phyloP scores from a whole-genome alignment of 2,329 filamentous ascomycete genomes.

The Cladophialophora psammophila region DNA sequence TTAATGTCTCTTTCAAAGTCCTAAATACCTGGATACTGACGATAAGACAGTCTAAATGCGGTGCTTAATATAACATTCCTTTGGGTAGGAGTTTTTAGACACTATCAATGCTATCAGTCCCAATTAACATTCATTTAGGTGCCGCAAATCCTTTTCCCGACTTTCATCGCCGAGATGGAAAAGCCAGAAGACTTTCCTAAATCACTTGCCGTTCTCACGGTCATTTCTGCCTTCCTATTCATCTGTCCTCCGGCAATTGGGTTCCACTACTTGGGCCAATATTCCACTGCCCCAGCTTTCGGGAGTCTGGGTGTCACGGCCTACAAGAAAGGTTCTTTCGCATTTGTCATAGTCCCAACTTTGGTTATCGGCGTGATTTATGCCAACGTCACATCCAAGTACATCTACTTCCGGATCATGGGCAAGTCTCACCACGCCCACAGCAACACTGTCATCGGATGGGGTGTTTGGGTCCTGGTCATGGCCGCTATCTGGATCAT shows the following conservation, averaged over 20 bases:
- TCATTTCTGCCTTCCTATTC: constrained; percentile 57
- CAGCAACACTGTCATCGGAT: constrained; percentile 57
- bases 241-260: constrained; percentile 59
- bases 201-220: constrained; percentile 55
- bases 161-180: constrained; percentile 61
- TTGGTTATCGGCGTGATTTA: constrained; percentile 60
- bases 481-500: constrained; percentile 31
- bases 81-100: constrained; percentile 43
- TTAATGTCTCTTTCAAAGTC: background rate
- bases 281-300: constrained; percentile 59
- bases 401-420: constrained; percentile 55
- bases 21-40: background rate
- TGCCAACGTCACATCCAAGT: constrained; percentile 58
- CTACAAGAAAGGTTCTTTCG: constrained; percentile 60
- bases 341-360: constrained; percentile 60
- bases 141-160: constrained; percentile 60
- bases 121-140: constrained; percentile 58
- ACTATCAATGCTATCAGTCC: too few species aligned
- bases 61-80: constrained; percentile 60
- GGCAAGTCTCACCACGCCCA: constrained; percentile 55
- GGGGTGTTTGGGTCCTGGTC: constrained; percentile 52
- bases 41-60: constrained; percentile 52
- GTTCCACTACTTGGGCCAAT: constrained; percentile 59
- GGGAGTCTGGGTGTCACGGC: constrained; percentile 53
- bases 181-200: constrained; percentile 60